Base-by-base conservation (phyloP, 2,329 filamentous ascomycete genomes). In the Stromatinia cepivora region DNA sequence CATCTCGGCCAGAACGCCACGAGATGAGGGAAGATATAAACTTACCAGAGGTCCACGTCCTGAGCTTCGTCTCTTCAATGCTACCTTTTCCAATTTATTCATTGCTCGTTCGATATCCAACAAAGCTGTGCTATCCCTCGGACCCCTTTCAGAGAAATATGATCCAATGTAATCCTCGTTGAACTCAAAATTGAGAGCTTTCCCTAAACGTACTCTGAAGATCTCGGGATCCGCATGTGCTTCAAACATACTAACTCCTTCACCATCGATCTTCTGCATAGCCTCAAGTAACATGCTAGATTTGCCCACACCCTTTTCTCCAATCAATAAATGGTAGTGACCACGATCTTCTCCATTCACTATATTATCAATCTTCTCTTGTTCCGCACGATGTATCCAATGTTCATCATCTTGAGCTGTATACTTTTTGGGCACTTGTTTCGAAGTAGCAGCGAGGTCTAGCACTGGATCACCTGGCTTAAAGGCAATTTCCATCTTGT, bases 161-260 rank as follows among this genome's bases (percentile, higher is more conserved):
- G 92, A 92, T 57, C 95, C 95, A 72, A 99, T 97, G 77, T 97
- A 97, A 82, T 99, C 95, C 81, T 98, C 95, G 78, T 98, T 93
- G 76, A 92, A 99, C 78, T 99, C 95, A 79, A 94, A 99, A 79
- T 99, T 94, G 53, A 99, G 84, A 2, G 94, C 93, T 78, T 97
- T 97, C 36, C 95, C 95, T 4, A 99, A 86, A 6, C 95, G 87
- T 56, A 97, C 91, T 25, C 95, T 91, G 79, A 99, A 97, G 70
- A 99, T 97, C 77, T 99, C 95, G 1, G 94, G 86, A 79, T 99
- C 94, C 7, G 93, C 91, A 80, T 99, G 95, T 0, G 94, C 94
- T 80, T 99, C 95, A 76, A 98, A 92, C 92, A 99, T 97, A 74
- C 94, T 91, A 57, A 94, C 90, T 31, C 92, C 92, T 71, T 95